Conservation (phyloP, 2,329 filamentous ascomycete genomes). For the Colletotrichum scovillei region DNA sequence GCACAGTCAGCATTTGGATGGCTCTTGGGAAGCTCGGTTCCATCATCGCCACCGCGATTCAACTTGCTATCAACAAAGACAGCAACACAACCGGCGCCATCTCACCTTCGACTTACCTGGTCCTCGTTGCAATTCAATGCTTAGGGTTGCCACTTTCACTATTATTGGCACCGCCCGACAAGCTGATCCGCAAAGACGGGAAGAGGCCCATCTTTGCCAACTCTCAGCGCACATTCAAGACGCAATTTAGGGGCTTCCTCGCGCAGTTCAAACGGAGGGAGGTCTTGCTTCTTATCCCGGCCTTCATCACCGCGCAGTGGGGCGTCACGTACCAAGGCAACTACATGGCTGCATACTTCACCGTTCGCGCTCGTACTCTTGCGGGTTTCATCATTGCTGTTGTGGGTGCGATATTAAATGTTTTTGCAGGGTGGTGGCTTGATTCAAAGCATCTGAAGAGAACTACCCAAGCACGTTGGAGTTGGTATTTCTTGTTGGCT, state of each 20-base stretch:
- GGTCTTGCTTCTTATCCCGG: conserved; percentile 33
- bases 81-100: conserved; percentile 55
- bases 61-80: conserved; percentile 59
- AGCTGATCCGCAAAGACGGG: conserved; percentile 54
- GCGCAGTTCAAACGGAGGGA: conserved; percentile 20
- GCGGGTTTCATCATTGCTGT: conserved; percentile 50
- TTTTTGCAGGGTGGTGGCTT: conserved; percentile 31
- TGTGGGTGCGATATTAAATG: conserved; percentile 44
- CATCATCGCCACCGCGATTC: conserved; percentile 62
- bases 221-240: conserved; percentile 45
- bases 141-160: conserved; percentile 57
- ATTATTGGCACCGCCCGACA: conserved; percentile 55
- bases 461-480: conserved; percentile 27
- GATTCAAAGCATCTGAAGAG: conserved; percentile 28
- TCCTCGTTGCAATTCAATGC: conserved; percentile 56
- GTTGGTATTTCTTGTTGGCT: conserved; percentile 24
- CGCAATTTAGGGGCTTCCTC: conserved; percentile 19
- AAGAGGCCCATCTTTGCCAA: conserved; percentile 34
- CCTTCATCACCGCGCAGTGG: conserved; percentile 37
- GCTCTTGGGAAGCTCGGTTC: conserved; percentile 63
- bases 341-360: conserved; percentile 37
- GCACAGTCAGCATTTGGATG: conserved; percentile 58
- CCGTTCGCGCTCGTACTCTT: conserved; percentile 31
- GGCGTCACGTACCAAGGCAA: conserved; percentile 37
- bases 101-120: conserved; percentile 52